Conservation (phyloP, 176 grass and related monocot species). For the Avena eriantha region DNA sequence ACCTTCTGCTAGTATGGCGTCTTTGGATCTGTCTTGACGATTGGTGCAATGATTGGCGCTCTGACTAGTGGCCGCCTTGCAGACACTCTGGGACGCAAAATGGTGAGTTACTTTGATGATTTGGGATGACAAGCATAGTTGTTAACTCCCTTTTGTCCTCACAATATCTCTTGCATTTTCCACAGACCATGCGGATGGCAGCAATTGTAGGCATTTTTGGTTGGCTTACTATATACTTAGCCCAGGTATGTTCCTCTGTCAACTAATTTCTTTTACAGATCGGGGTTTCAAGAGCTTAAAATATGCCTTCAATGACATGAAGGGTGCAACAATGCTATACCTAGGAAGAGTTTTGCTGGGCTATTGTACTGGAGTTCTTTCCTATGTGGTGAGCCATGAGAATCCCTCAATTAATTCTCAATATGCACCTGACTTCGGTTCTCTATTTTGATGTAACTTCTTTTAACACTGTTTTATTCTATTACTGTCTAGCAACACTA, state of each 20-base stretch:
- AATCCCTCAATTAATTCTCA: constrained; percentile 31
- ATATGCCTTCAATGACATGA: background rate
- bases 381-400: constrained; percentile 68
- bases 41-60: constrained; percentile 87
- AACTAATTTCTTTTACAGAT: background rate
- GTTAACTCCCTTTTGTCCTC: background rate
- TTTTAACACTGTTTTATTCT: background rate
- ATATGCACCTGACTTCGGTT: background rate
- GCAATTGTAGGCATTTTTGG: constrained; percentile 64
- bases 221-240: constrained; percentile 73
- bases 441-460: background rate
- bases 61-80: constrained; percentile 59
- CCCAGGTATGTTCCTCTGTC: constrained; percentile 44
- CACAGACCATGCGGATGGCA: constrained; percentile 64
- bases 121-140: background rate
- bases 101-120: constrained; percentile 41
- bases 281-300: constrained; percentile 11
- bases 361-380: constrained; percentile 74
- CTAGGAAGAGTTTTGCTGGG: constrained; percentile 62
- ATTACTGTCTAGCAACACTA: background rate
- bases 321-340: constrained; percentile 57
- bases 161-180: constrained; percentile 36
- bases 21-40: constrained; percentile 78
- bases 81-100: constrained; percentile 73
- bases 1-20: constrained; percentile 67